phyloP scores from a whole-genome alignment of 75 land plant species.

The Cunninghamia lanceolata region DNA sequence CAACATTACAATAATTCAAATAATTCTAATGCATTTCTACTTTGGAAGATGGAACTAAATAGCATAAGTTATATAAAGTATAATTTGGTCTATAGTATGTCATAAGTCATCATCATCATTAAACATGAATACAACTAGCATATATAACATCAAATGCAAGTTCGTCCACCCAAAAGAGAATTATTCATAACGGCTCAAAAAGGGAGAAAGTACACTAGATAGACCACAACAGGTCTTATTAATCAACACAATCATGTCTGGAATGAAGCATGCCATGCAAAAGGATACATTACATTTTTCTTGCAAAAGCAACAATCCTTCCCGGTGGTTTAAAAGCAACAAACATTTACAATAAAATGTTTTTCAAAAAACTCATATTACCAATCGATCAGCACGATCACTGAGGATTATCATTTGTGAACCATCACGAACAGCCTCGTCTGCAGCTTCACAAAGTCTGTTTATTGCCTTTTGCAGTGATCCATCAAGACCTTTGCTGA shows the following conservation, averaged over 20 bases:
- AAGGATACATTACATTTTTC: background rate
- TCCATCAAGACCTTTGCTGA: conserved; percentile 83
- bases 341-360: background rate
- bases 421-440: conserved; percentile 94
- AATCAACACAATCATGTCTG: background rate
- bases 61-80: background rate
- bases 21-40: background rate
- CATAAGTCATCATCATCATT: background rate
- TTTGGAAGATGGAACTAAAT: background rate
- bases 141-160: background rate
- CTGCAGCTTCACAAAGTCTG: conserved; percentile 91
- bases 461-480: conserved; percentile 63
- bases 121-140: background rate
- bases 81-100: background rate
- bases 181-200: background rate
- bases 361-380: conserved; percentile 17
- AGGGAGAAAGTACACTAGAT: background rate
- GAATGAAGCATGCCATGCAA: conserved; percentile 3
- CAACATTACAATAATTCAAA: background rate
- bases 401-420: conserved; percentile 90
- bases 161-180: background rate
- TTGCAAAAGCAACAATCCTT: background rate
- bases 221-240: background rate
- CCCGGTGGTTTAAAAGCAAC: background rate
- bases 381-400: conserved; percentile 86